Evolutionary conservation across 2,329 filamentous ascomycete species (phyloP), one percentile per base, ranked within the genome.

Genomic region (Fusarium secorum): DNA sequence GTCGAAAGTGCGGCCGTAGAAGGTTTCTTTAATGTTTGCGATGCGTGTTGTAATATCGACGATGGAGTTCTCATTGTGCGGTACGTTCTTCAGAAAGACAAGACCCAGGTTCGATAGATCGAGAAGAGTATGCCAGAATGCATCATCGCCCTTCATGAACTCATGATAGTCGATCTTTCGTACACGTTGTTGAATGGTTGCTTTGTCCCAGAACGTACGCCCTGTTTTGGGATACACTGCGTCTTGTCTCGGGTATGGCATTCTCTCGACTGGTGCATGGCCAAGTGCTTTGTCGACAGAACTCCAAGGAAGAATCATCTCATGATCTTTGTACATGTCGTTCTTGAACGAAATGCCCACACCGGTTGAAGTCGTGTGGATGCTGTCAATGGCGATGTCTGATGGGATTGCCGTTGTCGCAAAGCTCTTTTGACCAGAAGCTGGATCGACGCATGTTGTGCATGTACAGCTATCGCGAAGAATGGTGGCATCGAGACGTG

Each of bases 1-100:
- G 80, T 98, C 92, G 90, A 95, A 98, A 0, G 94, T 97, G 73
- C 87, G 85, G 44, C 96, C 96, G 80, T 98, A 98, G 78, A 98
- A 96, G 11, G 95, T 96, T 74, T 94, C 90, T 76, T 94, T 92
- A 30, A 98, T 82, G 36, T 88, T 88, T 3, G 94, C 95, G 64
- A 98, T 92, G 55, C 90, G 88, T 7, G 85, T 84, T 4, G 90
- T 92, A 63, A 98, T 89, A 26, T 85, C 81, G 41, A 88, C 85
- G 8, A 98, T 91, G 8, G 89, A 86, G 3, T 85, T 80, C 66
- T 91, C 88, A 20, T 87, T 86, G 14, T 89, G 83, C 0, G 95
- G 95, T 10, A 97, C 91, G 66, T 89, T 87, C 52, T 87, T 88
- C 32, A 98, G 80, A 79, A 97, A 93, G 20, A 97, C 82, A 1